Percentiles rank a stretch among this genome's conserved stretches.
These are phyloP conservation scores for Lepidopterella palustris DNA, from an alignment of 495 filamentous ascomycete species.

Conservation along the genomic window DNA sequence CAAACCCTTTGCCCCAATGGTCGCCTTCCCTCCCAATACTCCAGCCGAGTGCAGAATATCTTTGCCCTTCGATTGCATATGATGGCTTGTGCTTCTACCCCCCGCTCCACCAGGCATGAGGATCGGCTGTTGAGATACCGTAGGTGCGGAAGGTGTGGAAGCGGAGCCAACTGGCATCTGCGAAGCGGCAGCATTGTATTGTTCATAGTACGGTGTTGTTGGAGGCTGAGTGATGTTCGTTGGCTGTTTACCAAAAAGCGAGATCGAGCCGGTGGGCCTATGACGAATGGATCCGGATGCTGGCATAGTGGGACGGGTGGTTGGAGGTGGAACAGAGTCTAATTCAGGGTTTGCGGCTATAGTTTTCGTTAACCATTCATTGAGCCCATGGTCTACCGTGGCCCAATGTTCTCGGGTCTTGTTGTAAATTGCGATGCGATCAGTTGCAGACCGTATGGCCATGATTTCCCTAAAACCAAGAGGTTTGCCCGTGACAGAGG, in stretches of 20 bases:
- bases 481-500: slow-evolving; percentile 11
- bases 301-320: slow-evolving; percentile 17
- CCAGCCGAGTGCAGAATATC: slow-evolving; percentile 77
- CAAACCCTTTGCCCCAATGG: slow-evolving; percentile 75
- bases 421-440: slow-evolving; percentile 64
- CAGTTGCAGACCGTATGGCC: slow-evolving; percentile 50
- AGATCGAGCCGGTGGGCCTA: slow-evolving; percentile 22
- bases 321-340: slow-evolving; percentile 36
- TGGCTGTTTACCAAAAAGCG: slow-evolving; percentile 19
- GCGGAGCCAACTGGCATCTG: slow-evolving; percentile 6
- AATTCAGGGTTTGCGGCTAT: slow-evolving; percentile 46
- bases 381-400: slow-evolving; percentile 62
- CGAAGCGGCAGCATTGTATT: slow-evolving; percentile 14
- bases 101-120: not conserved
- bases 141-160: not conserved
- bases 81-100: slow-evolving; percentile 14
- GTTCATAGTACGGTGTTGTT: slow-evolving; percentile 8
- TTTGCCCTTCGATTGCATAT: slow-evolving; percentile 56
- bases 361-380: slow-evolving; percentile 59
- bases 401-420: slow-evolving; percentile 64
- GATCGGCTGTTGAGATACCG: not conserved
- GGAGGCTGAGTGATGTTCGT: not conserved
- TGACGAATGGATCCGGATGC: slow-evolving; percentile 15
- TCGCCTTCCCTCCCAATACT: slow-evolving; percentile 60
- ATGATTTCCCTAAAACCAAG: slow-evolving; percentile 63